Base-by-base conservation (phyloP, 495 filamentous ascomycete species). In the Thermothielavioides terrestris region DNA sequence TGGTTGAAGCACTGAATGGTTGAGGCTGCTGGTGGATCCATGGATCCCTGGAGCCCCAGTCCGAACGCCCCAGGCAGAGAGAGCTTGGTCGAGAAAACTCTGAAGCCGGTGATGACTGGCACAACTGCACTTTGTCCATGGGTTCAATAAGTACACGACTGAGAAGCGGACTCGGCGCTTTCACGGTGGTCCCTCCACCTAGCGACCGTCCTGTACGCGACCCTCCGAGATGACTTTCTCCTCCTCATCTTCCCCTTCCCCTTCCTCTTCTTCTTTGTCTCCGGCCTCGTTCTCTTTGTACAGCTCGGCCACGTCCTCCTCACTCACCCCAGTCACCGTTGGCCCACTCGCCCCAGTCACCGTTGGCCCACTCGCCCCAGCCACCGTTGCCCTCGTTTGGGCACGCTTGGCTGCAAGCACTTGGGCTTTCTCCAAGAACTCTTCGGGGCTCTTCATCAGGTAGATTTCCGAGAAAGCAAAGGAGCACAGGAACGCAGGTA, bases 371-470 rank as follows among this genome's bases (percentile, higher is more conserved):
- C n/a, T n/a, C n/a, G n/a, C n/a, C n/a, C n/a, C n/a, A n/a, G n/a
- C n/a, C n/a, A n/a, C n/a, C n/a, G n/a, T n/a, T n/a, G n/a, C n/a
- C n/a, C n/a, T n/a, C n/a, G n/a, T n/a, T n/a, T n/a, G 30, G 6
- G 18, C 18, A n/a, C 22, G 15, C 3, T 18, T 35, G 23, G 23
- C 42, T n/a, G n/a, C n/a, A n/a, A n/a, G n/a, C n/a, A n/a, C n/a
- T n/a, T n/a, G n/a, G n/a, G n/a, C n/a, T 8, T 43, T 43, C 1
- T 36, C 38, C 44, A 53, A 1, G 11, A 48, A 55, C 48, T 46
- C 30, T 11, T 31, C 6, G 2, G 30, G 10, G 11, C 11, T 32
- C n/a, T 41, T 37, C 36, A 43, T 36, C 41, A 55, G 5, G 14
- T 36, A 51, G 12, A 43, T n/a, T 23, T 55, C 39, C 3, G 34